Base-by-base conservation (phyloP, 108 stramenopile genomes). In the Skeletonema costatum region DNA sequence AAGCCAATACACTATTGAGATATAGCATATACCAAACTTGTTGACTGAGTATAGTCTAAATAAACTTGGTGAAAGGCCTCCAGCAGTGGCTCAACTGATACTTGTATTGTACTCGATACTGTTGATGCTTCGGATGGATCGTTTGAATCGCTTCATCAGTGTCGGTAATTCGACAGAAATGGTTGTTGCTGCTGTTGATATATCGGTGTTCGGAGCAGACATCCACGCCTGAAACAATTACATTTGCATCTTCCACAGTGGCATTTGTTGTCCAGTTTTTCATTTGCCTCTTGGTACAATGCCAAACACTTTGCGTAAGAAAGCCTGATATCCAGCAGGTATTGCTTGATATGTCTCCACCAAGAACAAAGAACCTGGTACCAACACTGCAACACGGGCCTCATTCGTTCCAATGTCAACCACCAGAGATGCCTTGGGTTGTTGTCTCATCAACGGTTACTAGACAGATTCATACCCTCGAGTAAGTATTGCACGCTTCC, bases 321-420 rank as follows among this genome's bases (percentile, higher is more conserved):
- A 80, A 1, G 78, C 68, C 21, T 63, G 50, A 64, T 80, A 80
- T 41, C 78, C 78, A 32, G 78, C 66, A 39, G 66, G 39, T 38
- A 61, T 64, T 0, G 48, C 38, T 31, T 73, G 78, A 69, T 64
- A 64, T 41, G 78, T 73, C 32, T 73, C 72, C 10, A 33, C 68
- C 50, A 80, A 67, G n/a, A 68, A 39, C 19, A 73, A 73, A n/a
- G 63, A 50, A 53, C 71, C 71, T 63, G 66, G 25, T 0, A 71
- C 78, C 13, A 32, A 73, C 30, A 67, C 66, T 0, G 62, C 44
- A 35, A 69, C 72, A 32, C 78, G 78, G 32, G 78, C 65, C 61
- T 80, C 78, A 38, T 73, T 56, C 4, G 78, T 73, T 31, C 78
- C 78, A 58, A 80, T 71, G 58, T 80, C 78, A 21, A 73, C 72